Evolutionary conservation across 805 yeast species (phyloP).

Genomic region (Kuraishia hungarica): DNA sequence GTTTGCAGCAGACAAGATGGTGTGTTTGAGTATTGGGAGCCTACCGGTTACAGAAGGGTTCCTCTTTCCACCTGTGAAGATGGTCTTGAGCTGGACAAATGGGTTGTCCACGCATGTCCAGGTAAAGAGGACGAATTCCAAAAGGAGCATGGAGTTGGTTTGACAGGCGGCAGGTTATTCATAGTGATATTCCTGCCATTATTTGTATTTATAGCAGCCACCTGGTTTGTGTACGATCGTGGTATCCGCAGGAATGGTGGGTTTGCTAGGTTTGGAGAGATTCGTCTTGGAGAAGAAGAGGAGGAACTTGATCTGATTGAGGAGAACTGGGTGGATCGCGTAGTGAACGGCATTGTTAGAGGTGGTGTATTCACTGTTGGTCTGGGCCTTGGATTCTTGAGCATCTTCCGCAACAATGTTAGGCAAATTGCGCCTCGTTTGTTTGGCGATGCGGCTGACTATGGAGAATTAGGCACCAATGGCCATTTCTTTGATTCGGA

Average conservation of each 20-base stretch:
- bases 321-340: conserved; percentile 49
- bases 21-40: conserved; percentile 66
- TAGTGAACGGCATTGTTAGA: conserved; percentile 49
- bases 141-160: conserved; percentile 36
- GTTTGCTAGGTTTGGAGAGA: conserved; percentile 72
- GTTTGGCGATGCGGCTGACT: conserved; percentile 67
- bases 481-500: conserved; percentile 1
- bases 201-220: conserved; percentile 38
- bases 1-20: conserved; percentile 47
- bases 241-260: conserved; percentile 79
- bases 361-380: conserved; percentile 46
- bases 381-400: conserved; percentile 18
- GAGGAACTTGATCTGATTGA: conserved; percentile 41
- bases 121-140: conserved; percentile 65
- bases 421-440: conserved; percentile 60
- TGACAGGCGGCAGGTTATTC: conserved; percentile 46
- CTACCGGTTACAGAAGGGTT: conserved; percentile 87
- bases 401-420: not conserved
- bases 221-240: conserved; percentile 68
- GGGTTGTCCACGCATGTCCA: conserved; percentile 71
- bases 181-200: conserved; percentile 52
- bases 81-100: conserved; percentile 64
- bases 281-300: conserved; percentile 71
- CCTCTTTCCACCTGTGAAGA: conserved; percentile 83
- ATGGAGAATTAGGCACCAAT: not conserved